Evolutionary conservation across 2,329 filamentous ascomycete species (phyloP), one percentile per base, ranked within the genome.

Genomic region (Trichoderma sp.): DNA sequence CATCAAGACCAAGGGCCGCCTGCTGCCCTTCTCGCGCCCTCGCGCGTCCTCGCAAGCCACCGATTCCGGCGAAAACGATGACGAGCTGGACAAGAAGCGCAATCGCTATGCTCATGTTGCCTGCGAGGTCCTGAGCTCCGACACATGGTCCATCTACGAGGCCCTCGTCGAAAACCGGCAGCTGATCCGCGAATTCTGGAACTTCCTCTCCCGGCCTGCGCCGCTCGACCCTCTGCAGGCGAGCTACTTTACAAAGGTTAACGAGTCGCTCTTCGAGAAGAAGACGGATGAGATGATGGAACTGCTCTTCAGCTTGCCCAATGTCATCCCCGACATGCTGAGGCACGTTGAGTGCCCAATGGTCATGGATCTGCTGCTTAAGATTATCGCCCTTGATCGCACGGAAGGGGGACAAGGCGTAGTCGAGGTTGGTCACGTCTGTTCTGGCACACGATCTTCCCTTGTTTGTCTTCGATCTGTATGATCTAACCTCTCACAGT

Each of bases 161-260:
- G 91, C 93, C 30, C 81, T 99, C 65, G 90, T 97, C 81, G 90
- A 96, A 73, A 94, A 93, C 76, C 88, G 89, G 63, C 81, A 87
- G 51, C 84, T 93, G 67, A 80, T 99, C 71, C 87, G 88, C 72
- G 86, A 90, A 69, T 98, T 99, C 77, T 99, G 95, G 95, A 82
- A 87, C 55, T 99, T 97, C 76, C 79, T 99, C 71, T 90, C 90
- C 74, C 86, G 89, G 63, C 86, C 91, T n/a, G 85, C 92, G 12
- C 92, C 94, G 3, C 85, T 99, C 63, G 94, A 98, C 75, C 91
- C 94, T 44, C 84, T 97, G 6, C 94, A 98, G 78, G 94, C 95
- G 19, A 93, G 93, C 73, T 99, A 99, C 76, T 99, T 99, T 76
- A 97, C 94, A 63, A 99, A 98, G 76, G 93, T 99, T 74, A 98